Evolutionary conservation across 2,329 filamentous ascomycete genomes (phyloP).

Genomic region (Emergomyces orientalis): DNA sequence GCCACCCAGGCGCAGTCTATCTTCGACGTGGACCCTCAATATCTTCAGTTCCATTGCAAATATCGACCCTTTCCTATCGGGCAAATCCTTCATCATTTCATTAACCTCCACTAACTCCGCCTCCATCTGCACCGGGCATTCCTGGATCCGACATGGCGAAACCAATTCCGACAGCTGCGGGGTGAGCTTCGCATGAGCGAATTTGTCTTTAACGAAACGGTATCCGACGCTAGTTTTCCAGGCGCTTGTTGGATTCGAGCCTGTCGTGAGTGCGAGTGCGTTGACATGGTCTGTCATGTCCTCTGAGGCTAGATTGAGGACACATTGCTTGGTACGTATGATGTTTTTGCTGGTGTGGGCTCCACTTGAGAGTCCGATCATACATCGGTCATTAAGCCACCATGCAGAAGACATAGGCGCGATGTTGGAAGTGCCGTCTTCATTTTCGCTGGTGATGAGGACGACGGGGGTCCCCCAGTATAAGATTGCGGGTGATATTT

Average conservation of each 20-base stretch:
- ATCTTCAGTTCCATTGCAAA: conserved; percentile 32
- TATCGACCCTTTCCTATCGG: conserved; percentile 22
- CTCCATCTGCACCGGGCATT: conserved; percentile 40
- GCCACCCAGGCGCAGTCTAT: conserved; percentile 29
- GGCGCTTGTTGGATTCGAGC: conserved; percentile 19
- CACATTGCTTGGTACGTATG: conserved; percentile 40
- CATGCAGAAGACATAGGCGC: conserved; percentile 2
- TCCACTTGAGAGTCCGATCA: background rate
- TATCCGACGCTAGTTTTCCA: background rate
- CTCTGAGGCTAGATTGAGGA: conserved; percentile 36
- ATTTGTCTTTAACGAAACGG: conserved; percentile 2
- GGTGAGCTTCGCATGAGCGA: conserved; percentile 22
- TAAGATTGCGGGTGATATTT: conserved; percentile 4
- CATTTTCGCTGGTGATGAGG: conserved; percentile 6
- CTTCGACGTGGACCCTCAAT: conserved; percentile 28
- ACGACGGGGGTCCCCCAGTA: conserved; percentile 4
- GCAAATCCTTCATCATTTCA: conserved; percentile 26
- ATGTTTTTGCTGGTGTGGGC: conserved; percentile 38
- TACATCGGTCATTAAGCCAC: conserved; percentile 4
- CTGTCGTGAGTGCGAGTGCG: conserved; percentile 33
- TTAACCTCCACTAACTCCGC: conserved; percentile 28
- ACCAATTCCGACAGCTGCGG: conserved; percentile 28
- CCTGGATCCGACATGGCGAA: conserved; percentile 27
- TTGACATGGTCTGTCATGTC: conserved; percentile 30
- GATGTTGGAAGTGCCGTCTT: conserved; percentile 4